Evolutionary conservation across 108 stramenopile genomes (phyloP), one percentile per base, ranked within the genome.

Genomic region (Skeletonema grethae): DNA sequence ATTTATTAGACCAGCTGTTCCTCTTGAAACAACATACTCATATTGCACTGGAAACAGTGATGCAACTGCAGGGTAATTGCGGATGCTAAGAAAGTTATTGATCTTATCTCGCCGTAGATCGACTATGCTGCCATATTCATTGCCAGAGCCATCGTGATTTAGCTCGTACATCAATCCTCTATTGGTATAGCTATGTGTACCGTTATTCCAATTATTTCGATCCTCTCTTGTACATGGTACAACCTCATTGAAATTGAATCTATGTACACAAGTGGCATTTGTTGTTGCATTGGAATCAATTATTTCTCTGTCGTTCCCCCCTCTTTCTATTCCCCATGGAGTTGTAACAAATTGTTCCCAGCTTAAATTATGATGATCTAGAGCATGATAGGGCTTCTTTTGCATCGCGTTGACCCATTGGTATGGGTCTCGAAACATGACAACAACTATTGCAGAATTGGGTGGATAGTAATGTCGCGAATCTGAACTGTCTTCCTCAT

Each of bases 351-450:
- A 88, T 10, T 48, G 65, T 20, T 76, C 56, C 83, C 83, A 83
- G 18, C 39, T 61, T 20, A 82, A 75, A 12, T 83, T 41, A 29
- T 75, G 45, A 67, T 86, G 85, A 55, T 77, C 62, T 25, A 75
- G 84, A 28, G 84, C 82, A 60, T 86, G 84, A 34, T 72, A 65
- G 10, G 85, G 85, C 58, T 67, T 69, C 22, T 29, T 56, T 34
- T 84, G 65, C 87, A 88, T 88, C 12, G 74, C 73, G 22, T 88
- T 78, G 24, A 86, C 48, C 87, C 87, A 88, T 62, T 88, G 82
- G 53, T 85, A 86, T 7, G 76, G 73, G 71, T 85, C 76, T n/a
- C 82, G 50, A 53, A 79, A 71, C 32, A 88, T 59, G 13, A 79
- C 77, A 12, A 88, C 82, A 4, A 88, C 85, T 24, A 85, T 43